Evolutionary conservation across 2,329 filamentous ascomycete genomes (phyloP).

Genomic region (Paraconiothyrium sp.): DNA sequence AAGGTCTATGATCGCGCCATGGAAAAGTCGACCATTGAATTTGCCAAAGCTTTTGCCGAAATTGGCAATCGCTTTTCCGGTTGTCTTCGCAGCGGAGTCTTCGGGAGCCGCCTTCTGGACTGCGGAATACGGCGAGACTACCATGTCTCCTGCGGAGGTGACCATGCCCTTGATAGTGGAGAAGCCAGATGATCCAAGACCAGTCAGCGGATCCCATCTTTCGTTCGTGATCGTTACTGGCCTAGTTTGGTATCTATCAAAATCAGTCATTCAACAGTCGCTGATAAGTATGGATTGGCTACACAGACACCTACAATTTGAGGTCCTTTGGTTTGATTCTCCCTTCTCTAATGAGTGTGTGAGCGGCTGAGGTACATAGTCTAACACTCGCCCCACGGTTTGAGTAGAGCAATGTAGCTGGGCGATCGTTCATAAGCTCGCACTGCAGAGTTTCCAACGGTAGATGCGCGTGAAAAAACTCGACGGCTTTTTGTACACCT

Average conservation of each 20-base stretch:
- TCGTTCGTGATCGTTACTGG: constrained; percentile 44
- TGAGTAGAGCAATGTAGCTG: constrained; percentile 37
- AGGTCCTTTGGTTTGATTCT: constrained; percentile 30
- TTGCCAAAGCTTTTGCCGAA: constrained; percentile 32
- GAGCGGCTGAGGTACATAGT: constrained; percentile 36
- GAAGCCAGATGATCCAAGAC: constrained; percentile 66
- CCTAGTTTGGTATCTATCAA: constrained; percentile 27
- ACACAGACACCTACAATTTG: constrained; percentile 21
- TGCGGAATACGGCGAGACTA: constrained; percentile 27
- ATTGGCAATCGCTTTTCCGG: constrained; percentile 7
- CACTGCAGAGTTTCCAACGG: constrained; percentile 38
- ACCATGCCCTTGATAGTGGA: constrained; percentile 65
- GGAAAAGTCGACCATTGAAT: constrained; percentile 32
- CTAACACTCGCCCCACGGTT: constrained; percentile 20
- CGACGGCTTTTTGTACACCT: constrained; percentile 54
- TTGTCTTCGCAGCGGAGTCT: constrained; percentile 14
- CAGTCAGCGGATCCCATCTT: constrained; percentile 72
- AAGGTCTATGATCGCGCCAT: constrained; percentile 49
- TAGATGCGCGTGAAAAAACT: constrained; percentile 56
- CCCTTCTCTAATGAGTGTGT: constrained; percentile 32
- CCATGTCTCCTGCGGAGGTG: constrained; percentile 67
- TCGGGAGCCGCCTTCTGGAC: constrained; percentile 5
- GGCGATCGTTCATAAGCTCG: constrained; percentile 28
- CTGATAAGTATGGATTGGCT: not conserved
- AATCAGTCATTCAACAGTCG: not conserved